Conservation (phyloP, 163 green algal species). For the Volvox carteri region DNA sequence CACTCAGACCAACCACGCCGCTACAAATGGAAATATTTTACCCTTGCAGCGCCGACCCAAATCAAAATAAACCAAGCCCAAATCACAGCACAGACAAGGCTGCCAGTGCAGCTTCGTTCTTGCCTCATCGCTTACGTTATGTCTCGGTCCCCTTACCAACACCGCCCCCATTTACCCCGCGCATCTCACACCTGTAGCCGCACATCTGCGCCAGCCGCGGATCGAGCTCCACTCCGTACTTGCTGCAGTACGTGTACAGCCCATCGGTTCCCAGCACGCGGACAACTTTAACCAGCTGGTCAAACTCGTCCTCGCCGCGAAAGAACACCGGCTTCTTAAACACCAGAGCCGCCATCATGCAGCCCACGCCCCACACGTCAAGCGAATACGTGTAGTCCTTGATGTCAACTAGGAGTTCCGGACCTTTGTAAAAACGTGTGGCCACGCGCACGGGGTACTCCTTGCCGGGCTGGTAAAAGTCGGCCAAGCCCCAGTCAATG, state of each 20-base stretch:
- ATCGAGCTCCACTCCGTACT: conserved; percentile 92
- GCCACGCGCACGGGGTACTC: conserved; percentile 92
- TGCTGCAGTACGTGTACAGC: conserved; percentile 80
- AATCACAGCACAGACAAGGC: no score
- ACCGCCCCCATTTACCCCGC: neutral
- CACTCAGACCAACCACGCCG: no score
- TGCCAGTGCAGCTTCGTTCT: no score
- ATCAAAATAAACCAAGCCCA: no score
- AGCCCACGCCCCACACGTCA: conserved; percentile 97
- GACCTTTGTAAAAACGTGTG: conserved; percentile 84
- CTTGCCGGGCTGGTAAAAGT: conserved; percentile 92
- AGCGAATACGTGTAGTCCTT: conserved; percentile 99
- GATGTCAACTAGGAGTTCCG: conserved; percentile 99
- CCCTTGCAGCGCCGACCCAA: no score
- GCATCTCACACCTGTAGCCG: conserved; percentile 52
- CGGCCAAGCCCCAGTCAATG: conserved; percentile 92
- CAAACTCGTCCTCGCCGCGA: conserved; percentile 91
- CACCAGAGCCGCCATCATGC: conserved; percentile 83
- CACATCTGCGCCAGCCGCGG: conserved; percentile 81
- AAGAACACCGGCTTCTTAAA: conserved; percentile 76
- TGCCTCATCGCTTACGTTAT: no score
- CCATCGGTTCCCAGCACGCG: conserved; percentile 91
- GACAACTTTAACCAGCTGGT: conserved; percentile 92
- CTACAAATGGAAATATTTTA: no score
- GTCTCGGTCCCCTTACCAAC: no score